Evolutionary conservation across 768 basidiomycete species (phyloP), one percentile per base, ranked within the genome.

Genomic region (Calocera cornea): DNA sequence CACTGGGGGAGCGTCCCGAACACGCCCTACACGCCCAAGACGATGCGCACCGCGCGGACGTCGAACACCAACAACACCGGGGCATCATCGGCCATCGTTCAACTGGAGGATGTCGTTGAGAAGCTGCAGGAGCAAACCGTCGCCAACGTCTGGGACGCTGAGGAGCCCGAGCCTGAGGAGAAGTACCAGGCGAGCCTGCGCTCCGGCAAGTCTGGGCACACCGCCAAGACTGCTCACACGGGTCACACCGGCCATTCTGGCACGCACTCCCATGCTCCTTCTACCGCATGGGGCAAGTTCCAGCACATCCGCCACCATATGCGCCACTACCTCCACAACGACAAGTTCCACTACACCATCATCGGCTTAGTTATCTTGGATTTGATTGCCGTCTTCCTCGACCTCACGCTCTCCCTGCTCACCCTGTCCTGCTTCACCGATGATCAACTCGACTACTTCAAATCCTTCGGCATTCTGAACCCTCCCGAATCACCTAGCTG

Each of bases 331-430:
- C 68, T 70, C 67, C 34, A 68, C 22, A 65, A 64, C 40, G 68
- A 70, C 64, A 36, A 66, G 40, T 66, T 70, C 31, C 69, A 70
- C 64, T 41, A 66, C 29, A 63, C 68, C 63, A 70, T 70, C 64
- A 70, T 70, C 29, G 67, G 63, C 7, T 40, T 70, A n/a, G 69
- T 70, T 44, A 68, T 66, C 29, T 64, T 70, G 41, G 69, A 70
- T 65, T 31, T 70, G 22, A 38, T 68, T 7, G 54, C 66, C 29
- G 67, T 68, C 65, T 66, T 68, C 65, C 44, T 68, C 50, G 69
- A 70, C 40, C 67, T 70, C 27, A 70, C 68, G 17, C 60, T 70
- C 22, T 67, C 69, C 1, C 67, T 70, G 1, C 67, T 70, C 36
- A 70, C 69, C 8, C 67, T 68, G 2, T 60, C 67, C 8, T 70